Percentiles rank a stretch among this genome's conserved stretches.
Evolutionary conservation across 164 flowering plant genomes (phyloP).

Genomic region (Liquidambar formosana): DNA sequence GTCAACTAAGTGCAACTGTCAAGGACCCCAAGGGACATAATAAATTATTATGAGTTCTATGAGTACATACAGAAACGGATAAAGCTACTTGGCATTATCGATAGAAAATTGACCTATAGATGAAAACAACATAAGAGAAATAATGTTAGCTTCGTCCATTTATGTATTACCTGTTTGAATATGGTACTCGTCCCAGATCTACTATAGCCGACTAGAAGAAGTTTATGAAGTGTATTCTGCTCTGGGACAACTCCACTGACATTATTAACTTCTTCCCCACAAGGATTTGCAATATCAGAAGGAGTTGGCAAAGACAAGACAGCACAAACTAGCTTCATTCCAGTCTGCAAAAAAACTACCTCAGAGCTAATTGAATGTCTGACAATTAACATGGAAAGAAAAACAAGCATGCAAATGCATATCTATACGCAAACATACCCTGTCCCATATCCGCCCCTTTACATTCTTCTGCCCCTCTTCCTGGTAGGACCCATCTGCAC

Average conservation of each 20-base stretch:
- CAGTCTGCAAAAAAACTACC: slow-evolving; percentile 26
- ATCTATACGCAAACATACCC: slow-evolving; percentile 24
- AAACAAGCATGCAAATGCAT: slow-evolving; percentile 2
- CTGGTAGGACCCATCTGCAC: slow-evolving; percentile 48
- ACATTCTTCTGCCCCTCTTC: slow-evolving; percentile 54
- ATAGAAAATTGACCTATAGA: not conserved
- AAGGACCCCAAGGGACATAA: no score
- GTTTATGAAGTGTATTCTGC: slow-evolving; percentile 30
- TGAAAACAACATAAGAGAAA: not conserved
- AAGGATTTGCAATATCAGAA: slow-evolving; percentile 19
- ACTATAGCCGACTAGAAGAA: slow-evolving; percentile 46
- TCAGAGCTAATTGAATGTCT: not conserved
- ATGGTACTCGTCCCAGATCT: slow-evolving; percentile 62
- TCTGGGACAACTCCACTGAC: slow-evolving; percentile 15
- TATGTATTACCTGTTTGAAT: slow-evolving; percentile 51
- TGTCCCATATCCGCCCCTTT: slow-evolving; percentile 51
- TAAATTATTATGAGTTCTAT: not conserved
- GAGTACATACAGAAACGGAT: not conserved
- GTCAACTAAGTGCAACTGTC: no score
- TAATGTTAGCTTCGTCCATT: not conserved
- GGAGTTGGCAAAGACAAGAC: slow-evolving; percentile 49
- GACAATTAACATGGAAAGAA: not conserved
- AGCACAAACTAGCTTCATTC: slow-evolving; percentile 34
- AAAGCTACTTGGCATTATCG: not conserved
- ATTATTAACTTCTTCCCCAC: slow-evolving; percentile 21